Evolutionary conservation across 148 eudicot genomes (phyloP), one percentile per base, ranked within the genome.

Genomic region (Vaccinium macrocarpon): DNA sequence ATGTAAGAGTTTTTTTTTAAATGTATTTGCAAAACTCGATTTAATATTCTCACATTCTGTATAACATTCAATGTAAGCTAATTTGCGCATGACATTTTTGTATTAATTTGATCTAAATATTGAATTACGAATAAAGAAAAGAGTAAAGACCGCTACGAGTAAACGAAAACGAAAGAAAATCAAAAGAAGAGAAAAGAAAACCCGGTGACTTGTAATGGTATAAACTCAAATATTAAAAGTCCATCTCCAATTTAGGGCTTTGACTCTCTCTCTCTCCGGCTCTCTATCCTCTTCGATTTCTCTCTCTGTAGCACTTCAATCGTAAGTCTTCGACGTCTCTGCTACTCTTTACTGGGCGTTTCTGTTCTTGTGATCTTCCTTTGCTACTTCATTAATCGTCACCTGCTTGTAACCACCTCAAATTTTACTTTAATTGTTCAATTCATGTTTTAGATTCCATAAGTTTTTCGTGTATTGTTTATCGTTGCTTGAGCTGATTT

Each of bases 191-290:
- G 16, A 55, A 55, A 68, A 27, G 42, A 29, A 27, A 68, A 68
- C 38, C 15, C 38, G 38, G 68, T 19, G 78, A 75, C 53, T 50
- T 19, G 18, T 42, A 18, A 73, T 8, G 52, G 27, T 25, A 6
- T 25, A 75, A 46, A 27, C 75, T 70, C 16, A 0, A 29, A 29
- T 3, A 32, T 1, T 13, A 72, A 72, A 19, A 46, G 21, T 42
- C 46, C 46, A 42, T 42, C 46, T 42, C 6, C 46, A 42, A 77
- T 12, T 77, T 77, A 77, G 80, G 80, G 80, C 25, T 77, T 77
- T 77, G 80, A 77, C 80, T 66, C 55, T 66, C 72, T 25, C 55
- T 9, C 77, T 16, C 77, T 1, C 77, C 25, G 18, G 0, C 0
- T 11, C 80, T n/a, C 59, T 27, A 8, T 27, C 13, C 29, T 23